Percentiles rank a stretch among this genome's conserved stretches.
phyloP scores from a whole-genome alignment of 2,329 filamentous ascomycete genomes.

The Diaporthe sp. region DNA sequence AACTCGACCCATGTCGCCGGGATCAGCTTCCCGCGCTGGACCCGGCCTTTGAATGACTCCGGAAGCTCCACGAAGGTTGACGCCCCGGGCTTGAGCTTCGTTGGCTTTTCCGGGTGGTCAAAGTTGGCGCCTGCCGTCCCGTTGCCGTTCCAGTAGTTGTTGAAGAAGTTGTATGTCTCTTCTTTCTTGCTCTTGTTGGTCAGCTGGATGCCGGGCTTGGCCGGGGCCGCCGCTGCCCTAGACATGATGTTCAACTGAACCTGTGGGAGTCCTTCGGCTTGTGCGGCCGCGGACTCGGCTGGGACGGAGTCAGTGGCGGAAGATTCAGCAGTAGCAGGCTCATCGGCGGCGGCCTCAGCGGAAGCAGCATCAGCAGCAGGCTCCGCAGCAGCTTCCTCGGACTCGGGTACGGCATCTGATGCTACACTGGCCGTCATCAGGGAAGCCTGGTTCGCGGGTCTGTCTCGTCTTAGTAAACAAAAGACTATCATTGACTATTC shows the following conservation, averaged over 20 bases:
- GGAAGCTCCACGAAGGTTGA: conserved; percentile 50
- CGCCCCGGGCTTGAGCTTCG: conserved; percentile 50
- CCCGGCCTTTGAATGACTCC: conserved; percentile 55
- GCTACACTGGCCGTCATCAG: background rate
- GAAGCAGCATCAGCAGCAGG: background rate
- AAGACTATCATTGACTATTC: background rate
- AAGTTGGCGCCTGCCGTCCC: conserved; percentile 56
- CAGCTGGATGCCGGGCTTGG: conserved; percentile 53
- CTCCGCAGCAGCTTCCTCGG: background rate
- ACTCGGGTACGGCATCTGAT: background rate
- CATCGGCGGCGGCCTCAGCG: background rate
- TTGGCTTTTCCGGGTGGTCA: conserved; percentile 53
- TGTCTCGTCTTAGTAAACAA: conserved; percentile 26
- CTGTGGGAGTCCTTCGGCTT: background rate
- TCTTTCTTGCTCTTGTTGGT: conserved; percentile 53
- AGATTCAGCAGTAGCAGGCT: background rate
- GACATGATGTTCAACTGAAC: conserved; percentile 22
- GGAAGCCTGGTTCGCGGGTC: background rate
- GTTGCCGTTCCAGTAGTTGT: conserved; percentile 58
- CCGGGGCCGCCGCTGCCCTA: conserved; percentile 22
- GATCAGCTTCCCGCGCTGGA: conserved; percentile 37
- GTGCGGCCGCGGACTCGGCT: background rate
- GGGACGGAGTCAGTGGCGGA: background rate
- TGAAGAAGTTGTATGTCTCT: conserved; percentile 55
- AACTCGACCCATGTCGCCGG: conserved; percentile 38